Percentiles rank a stretch among this genome's conserved stretches.
Conservation (phyloP, 192 early-diverging fungal species). For the Coemansia erecta region DNA sequence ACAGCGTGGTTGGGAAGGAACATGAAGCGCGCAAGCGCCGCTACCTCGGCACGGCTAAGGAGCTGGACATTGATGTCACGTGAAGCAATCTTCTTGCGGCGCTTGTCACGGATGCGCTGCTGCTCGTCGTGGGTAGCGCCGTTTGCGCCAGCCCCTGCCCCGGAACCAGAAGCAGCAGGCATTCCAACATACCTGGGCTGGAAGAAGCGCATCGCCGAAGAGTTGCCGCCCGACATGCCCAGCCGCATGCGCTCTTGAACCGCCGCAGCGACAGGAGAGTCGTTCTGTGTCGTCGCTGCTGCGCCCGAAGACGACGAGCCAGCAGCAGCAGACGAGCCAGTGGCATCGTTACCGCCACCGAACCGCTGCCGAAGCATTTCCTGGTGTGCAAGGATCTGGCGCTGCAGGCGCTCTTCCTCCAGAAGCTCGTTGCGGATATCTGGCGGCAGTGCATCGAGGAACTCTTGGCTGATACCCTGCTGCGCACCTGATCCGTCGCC, state of each 20-base stretch:
- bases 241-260: constrained; percentile 33
- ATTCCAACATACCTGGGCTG: background rate
- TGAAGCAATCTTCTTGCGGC: constrained; percentile 44
- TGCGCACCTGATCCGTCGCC: background rate
- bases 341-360: constrained; percentile 8
- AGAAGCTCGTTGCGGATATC: constrained; percentile 90
- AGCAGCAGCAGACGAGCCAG: background rate
- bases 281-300: background rate
- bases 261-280: constrained; percentile 9
- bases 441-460: constrained; percentile 85
- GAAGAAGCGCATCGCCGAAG: background rate
- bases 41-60: constrained; percentile 76
- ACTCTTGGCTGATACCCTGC: constrained; percentile 69
- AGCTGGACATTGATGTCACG: constrained; percentile 54
- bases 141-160: background rate
- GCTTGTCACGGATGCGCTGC: constrained; percentile 32
- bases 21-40: constrained; percentile 80
- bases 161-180: background rate
- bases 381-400: constrained; percentile 63
- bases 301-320: background rate
- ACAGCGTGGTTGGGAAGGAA: constrained; percentile 84
- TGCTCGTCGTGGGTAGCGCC: constrained; percentile 7
- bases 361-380: constrained; percentile 38
- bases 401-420: constrained; percentile 66
- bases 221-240: constrained; percentile 7